These are phyloP conservation scores for Nakaseomyces sp. DNA, from an alignment of 1,139 yeast genomes.

Conservation along the genomic window DNA sequence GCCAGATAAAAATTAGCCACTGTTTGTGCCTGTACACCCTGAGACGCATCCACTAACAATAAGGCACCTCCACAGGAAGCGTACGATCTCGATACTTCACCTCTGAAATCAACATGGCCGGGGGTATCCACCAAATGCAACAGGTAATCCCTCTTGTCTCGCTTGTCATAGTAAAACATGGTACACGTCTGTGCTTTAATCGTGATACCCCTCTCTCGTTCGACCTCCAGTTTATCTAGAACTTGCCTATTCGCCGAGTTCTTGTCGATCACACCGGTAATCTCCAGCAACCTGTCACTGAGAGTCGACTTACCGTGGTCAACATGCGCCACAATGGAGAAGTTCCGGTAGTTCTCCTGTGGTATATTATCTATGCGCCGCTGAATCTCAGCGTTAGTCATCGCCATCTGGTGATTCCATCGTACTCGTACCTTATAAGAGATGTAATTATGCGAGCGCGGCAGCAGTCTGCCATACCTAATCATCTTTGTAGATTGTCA, in stretches of 20 bases:
- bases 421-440: background rate
- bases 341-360: slow-evolving; percentile 72
- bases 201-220: slow-evolving; percentile 91
- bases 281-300: slow-evolving; percentile 76
- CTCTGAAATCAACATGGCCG: slow-evolving; percentile 93
- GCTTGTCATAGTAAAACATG: slow-evolving; percentile 69
- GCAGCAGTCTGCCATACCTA: background rate
- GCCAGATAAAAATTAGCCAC: slow-evolving; percentile 93
- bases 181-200: slow-evolving; percentile 95
- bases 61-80: slow-evolving; percentile 96
- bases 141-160: slow-evolving; percentile 54
- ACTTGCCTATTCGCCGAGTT: slow-evolving; percentile 69
- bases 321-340: slow-evolving; percentile 93
- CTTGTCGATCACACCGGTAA: slow-evolving; percentile 80
- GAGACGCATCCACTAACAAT: slow-evolving; percentile 84
- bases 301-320: slow-evolving; percentile 95
- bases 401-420: slow-evolving; percentile 4
- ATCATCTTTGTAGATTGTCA: background rate
- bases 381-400: slow-evolving; percentile 17
- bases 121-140: slow-evolving; percentile 94
- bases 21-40: slow-evolving; percentile 96
- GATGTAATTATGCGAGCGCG: background rate
- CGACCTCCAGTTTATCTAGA: slow-evolving; percentile 86
- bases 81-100: slow-evolving; percentile 87
- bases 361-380: slow-evolving; percentile 69